Conservation (phyloP, 257 asterid species). For the Oldenlandia corymbosa region DNA sequence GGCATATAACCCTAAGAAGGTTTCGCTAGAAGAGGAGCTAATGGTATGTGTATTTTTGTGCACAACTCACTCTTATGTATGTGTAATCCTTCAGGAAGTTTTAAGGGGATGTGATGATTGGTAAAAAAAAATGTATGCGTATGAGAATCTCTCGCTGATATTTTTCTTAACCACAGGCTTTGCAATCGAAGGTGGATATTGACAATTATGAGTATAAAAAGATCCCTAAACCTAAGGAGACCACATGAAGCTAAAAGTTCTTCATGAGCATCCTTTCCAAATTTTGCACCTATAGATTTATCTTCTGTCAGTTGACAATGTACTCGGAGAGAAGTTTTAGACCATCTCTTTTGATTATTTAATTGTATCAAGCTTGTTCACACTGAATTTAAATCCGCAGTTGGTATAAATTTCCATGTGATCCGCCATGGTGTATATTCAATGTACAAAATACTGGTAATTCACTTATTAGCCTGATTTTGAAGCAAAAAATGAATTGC, state of each 20-base stretch:
- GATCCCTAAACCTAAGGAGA: constrained; percentile 64
- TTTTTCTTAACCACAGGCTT: constrained; percentile 40
- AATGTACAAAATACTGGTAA: background rate
- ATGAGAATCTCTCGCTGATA: background rate
- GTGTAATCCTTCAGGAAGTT: too few relatives aligned
- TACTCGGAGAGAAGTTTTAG: too few relatives aligned
- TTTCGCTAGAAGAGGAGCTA: constrained; percentile 78
- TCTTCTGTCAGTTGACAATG: too few relatives aligned
- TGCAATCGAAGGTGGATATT: constrained; percentile 74
- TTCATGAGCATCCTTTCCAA: constrained; percentile 4
- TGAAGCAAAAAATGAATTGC: background rate
- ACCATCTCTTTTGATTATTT: too few relatives aligned
- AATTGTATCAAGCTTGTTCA: background rate
- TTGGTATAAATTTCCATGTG: background rate
- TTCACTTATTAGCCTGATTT: background rate
- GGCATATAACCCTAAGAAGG: constrained; percentile 75
- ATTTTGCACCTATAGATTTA: constrained; percentile 12
- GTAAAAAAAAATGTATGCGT: too few relatives aligned
- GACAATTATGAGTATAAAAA: constrained; percentile 81
- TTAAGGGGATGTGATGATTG: too few relatives aligned
- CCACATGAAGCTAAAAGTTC: constrained; percentile 28
- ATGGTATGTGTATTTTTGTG: constrained; percentile 42
- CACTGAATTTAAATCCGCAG: background rate
- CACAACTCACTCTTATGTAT: constrained; percentile 3
- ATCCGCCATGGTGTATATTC: background rate